These are phyloP conservation scores for Sanghuangporus sanghuang DNA, from an alignment of 1,284 basidiomycete genomes.

Conservation along the genomic window DNA sequence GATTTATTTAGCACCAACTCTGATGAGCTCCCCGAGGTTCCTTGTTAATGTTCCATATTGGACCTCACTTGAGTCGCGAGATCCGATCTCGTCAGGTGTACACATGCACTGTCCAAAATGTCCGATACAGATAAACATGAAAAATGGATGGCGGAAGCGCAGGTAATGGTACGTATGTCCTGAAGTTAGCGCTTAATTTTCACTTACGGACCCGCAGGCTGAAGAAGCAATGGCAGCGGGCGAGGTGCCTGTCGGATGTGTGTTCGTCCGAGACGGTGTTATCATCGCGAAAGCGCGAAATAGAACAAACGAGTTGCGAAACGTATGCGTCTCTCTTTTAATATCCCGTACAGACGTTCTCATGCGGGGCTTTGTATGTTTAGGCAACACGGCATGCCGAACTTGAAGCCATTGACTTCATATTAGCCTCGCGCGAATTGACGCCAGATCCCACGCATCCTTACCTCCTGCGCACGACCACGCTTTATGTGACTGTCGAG, in stretches of 20 bases:
- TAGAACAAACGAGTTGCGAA: conserved; percentile 89
- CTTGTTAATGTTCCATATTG: neutral
- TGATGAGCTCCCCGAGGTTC: neutral
- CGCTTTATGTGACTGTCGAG: conserved; percentile 97
- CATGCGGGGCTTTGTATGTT: neutral
- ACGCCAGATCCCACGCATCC: conserved; percentile 40
- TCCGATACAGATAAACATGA: neutral
- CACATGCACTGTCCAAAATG: neutral
- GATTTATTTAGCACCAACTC: neutral
- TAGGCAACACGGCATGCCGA: conserved; percentile 97
- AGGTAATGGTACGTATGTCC: conserved; percentile 8
- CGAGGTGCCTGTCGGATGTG: conserved; percentile 96
- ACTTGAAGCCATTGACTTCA: conserved; percentile 92
- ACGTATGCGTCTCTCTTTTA: conserved; percentile 44
- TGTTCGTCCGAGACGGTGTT: conserved; percentile 78
- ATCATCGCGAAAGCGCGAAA: conserved; percentile 89
- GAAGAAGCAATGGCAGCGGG: conserved; percentile 80
- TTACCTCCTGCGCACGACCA: conserved; percentile 75
- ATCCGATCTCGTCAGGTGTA: neutral
- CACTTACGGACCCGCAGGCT: conserved; percentile 40
- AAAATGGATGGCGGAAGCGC: conserved; percentile 16
- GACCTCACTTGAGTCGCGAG: neutral
- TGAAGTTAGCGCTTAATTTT: neutral
- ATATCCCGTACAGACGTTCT: neutral
- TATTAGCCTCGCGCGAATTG: conserved; percentile 60